Evolutionary conservation across 106 monocot species (phyloP).

Genomic region (Phalaenopsis aphrodite): DNA sequence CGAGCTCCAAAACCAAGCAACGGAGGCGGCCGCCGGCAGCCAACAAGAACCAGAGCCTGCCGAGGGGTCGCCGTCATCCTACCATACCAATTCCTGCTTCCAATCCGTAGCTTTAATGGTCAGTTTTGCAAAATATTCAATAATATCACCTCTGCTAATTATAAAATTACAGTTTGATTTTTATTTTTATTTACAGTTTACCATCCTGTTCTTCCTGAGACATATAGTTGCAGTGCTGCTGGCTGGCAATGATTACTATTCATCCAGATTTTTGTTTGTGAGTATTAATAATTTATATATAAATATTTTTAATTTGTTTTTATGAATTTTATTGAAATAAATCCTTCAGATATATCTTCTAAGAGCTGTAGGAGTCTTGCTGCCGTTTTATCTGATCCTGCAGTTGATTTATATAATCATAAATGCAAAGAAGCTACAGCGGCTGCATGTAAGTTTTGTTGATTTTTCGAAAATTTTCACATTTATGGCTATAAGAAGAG

Average conservation of each 20-base stretch:
- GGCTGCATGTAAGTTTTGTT: constrained; percentile 6
- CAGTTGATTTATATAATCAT: constrained; percentile 9
- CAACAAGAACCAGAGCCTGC: constrained; percentile 9
- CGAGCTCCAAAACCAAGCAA: constrained; percentile 11
- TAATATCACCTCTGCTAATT: not conserved
- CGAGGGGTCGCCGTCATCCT: constrained; percentile 6
- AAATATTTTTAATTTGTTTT: not conserved
- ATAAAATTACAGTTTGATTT: not conserved
- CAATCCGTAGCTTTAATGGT: constrained; percentile 20
- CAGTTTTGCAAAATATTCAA: constrained; percentile 5
- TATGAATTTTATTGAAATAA: not conserved
- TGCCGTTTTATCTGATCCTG: constrained; percentile 34
- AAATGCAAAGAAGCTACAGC: not conserved
- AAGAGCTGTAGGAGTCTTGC: constrained; percentile 22
- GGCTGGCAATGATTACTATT: constrained; percentile 8
- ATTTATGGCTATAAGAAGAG: not conserved
- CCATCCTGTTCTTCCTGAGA: constrained; percentile 20
- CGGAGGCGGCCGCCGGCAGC: not conserved
- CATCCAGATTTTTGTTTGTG: constrained; percentile 13
- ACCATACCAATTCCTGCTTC: constrained; percentile 2
- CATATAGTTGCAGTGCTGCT: constrained; percentile 17
- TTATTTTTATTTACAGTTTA: constrained; percentile 14
- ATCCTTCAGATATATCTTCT: constrained; percentile 20
- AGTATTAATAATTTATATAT: constrained; percentile 5
- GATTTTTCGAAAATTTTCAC: not conserved